Evolutionary conservation across 345 rosid species (phyloP).

Genomic region (Sapria himalayana): DNA sequence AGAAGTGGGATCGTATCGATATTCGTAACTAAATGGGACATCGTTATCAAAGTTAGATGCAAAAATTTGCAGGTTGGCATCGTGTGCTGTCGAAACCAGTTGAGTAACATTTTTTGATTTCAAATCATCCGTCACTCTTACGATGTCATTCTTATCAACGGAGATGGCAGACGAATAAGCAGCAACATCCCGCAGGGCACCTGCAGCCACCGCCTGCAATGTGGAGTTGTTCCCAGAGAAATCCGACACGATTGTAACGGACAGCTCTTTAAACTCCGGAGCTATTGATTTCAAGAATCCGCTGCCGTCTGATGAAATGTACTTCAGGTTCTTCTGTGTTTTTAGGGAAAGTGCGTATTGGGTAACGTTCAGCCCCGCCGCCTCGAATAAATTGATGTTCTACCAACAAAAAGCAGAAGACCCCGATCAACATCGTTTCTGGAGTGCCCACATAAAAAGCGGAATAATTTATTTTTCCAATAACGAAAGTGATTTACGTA

Average conservation of each 20-base stretch:
- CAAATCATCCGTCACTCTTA: conserved; percentile 23
- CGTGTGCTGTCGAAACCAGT: conserved; percentile 66
- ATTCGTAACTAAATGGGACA: conserved; percentile 42
- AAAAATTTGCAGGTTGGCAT: conserved; percentile 59
- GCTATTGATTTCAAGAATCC: conserved; percentile 39
- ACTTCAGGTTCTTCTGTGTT: too few species aligned
- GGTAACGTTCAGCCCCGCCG: too few species aligned
- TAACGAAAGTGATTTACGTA: conserved; percentile 44
- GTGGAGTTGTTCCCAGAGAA: too few species aligned
- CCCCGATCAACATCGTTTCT: too few species aligned
- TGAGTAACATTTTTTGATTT: conserved; percentile 35
- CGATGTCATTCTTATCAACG: conserved; percentile 65
- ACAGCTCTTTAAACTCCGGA: too few species aligned
- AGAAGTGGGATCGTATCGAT: conserved; percentile 59
- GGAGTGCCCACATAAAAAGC: too few species aligned
- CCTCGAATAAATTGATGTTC: too few species aligned
- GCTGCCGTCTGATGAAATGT: conserved; percentile 77
- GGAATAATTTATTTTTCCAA: too few species aligned
- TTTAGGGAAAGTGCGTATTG: too few species aligned
- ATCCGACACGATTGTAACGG: conserved; percentile 37
- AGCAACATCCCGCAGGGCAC: too few species aligned
- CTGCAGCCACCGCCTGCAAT: too few species aligned
- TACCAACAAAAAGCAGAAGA: conserved; percentile 29
- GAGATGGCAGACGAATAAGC: conserved; percentile 89
- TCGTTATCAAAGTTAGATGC: conserved; percentile 70